phyloP scores from a whole-genome alignment of 768 basidiomycete species.

The Amanita polypyramis region DNA sequence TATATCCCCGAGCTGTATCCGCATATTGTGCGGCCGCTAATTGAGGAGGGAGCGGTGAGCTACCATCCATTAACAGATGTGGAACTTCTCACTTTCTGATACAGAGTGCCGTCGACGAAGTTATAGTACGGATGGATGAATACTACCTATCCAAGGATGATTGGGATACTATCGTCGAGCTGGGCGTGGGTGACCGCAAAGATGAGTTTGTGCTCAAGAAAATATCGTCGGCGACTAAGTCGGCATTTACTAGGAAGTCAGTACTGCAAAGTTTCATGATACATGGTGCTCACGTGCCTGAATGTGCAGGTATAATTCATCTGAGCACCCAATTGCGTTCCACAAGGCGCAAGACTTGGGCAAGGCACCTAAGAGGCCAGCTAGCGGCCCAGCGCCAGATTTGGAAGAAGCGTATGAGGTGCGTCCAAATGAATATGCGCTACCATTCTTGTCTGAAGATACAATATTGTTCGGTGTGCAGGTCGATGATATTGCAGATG shows the following conservation, averaged over 20 bases:
- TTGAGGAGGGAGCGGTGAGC: constrained; percentile 65
- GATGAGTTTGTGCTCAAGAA: constrained; percentile 75
- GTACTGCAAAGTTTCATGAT: constrained; percentile 15
- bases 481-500: constrained; percentile 39
- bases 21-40: constrained; percentile 69
- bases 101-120: constrained; percentile 72
- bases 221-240: constrained; percentile 73
- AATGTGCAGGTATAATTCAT: constrained; percentile 70
- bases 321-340: constrained; percentile 91
- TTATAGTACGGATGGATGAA: constrained; percentile 86
- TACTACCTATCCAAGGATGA: constrained; percentile 92
- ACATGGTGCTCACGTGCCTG: neutral
- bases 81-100: constrained; percentile 4
- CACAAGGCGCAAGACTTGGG: constrained; percentile 79
- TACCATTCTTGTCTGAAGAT: neutral
- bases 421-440: constrained; percentile 15
- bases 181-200: constrained; percentile 75
- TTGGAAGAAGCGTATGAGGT: constrained; percentile 88
- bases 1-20: constrained; percentile 88
- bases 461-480: constrained; percentile 9
- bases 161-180: constrained; percentile 92
- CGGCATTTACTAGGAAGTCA: constrained; percentile 77
- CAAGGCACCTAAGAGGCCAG: constrained; percentile 72
- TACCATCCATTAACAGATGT: constrained; percentile 1
- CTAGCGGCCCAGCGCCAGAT: constrained; percentile 70